Percentiles rank a stretch among this genome's conserved stretches.
These are phyloP conservation scores for Apophysomyces ossiformis DNA, from an alignment of 371 early-diverging fungal genomes.

Conservation along the genomic window DNA sequence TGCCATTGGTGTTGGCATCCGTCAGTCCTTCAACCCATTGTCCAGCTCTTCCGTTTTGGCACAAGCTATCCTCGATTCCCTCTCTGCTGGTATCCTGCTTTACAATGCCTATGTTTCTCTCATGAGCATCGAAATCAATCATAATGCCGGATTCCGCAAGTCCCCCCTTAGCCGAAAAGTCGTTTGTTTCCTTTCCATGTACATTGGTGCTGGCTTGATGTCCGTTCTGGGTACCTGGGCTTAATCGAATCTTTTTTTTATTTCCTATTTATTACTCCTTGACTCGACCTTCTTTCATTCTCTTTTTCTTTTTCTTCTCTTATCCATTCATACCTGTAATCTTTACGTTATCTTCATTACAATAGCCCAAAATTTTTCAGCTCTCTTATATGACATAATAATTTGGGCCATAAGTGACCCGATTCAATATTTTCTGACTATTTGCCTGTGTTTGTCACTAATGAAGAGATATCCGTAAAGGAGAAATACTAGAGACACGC, in stretches of 20 bases:
- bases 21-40: constrained; percentile 58
- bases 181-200: constrained; percentile 57
- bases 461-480: too few species aligned
- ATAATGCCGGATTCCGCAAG: constrained; percentile 56
- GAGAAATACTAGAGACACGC: too few species aligned
- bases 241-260: constrained; percentile 21
- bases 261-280: too few species aligned
- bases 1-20: constrained; percentile 76
- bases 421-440: too few species aligned
- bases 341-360: too few species aligned
- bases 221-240: constrained; percentile 74
- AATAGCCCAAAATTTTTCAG: too few species aligned
- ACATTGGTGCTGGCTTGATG: constrained; percentile 71
- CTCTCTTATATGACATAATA: too few species aligned
- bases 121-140: constrained; percentile 70
- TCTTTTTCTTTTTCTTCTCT: background rate
- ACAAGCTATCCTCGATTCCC: constrained; percentile 77
- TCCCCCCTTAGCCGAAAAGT: constrained; percentile 41
- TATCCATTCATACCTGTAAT: background rate
- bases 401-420: too few species aligned
- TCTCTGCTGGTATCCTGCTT: constrained; percentile 81
- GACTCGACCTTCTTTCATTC: background rate
- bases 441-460: too few species aligned
- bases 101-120: constrained; percentile 81
- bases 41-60: constrained; percentile 61